These are phyloP conservation scores for Penicillium sp. DNA, from an alignment of 2,329 filamentous ascomycete species.

Conservation along the genomic window DNA sequence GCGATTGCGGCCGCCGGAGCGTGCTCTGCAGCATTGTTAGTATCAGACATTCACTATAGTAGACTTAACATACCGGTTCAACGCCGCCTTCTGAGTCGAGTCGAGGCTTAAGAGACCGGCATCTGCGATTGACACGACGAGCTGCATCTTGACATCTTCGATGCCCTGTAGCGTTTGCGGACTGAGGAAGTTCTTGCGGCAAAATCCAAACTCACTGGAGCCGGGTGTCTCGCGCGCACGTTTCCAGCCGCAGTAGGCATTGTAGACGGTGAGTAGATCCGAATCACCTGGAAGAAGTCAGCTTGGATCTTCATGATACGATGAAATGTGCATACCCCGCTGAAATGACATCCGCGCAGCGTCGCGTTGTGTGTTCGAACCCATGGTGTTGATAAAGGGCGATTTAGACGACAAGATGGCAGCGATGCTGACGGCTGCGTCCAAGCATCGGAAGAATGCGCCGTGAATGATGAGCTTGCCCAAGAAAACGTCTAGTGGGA, in stretches of 20 bases:
- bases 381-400: constrained; percentile 81
- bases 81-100: constrained; percentile 61
- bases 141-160: constrained; percentile 89
- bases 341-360: constrained; percentile 72
- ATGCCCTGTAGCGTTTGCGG: constrained; percentile 85
- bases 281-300: constrained; percentile 59
- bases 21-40: constrained; percentile 37
- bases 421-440: constrained; percentile 85
- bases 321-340: constrained; percentile 44
- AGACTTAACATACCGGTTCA: constrained; percentile 55
- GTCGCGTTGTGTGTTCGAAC: constrained; percentile 75
- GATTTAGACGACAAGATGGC: constrained; percentile 93
- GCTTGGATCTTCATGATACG: constrained; percentile 5
- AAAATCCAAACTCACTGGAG: constrained; percentile 79
- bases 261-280: constrained; percentile 86
- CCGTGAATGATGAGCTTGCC: constrained; percentile 88
- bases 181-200: constrained; percentile 87
- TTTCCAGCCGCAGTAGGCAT: constrained; percentile 87
- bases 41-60: background rate
- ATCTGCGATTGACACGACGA: constrained; percentile 77
- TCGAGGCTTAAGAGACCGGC: constrained; percentile 75
- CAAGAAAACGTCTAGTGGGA: constrained; percentile 89
- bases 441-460: constrained; percentile 80
- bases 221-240: constrained; percentile 66
- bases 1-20: constrained; percentile 60